phyloP scores from a whole-genome alignment of 139 green algal genomes.

The Microglena sp. region DNA sequence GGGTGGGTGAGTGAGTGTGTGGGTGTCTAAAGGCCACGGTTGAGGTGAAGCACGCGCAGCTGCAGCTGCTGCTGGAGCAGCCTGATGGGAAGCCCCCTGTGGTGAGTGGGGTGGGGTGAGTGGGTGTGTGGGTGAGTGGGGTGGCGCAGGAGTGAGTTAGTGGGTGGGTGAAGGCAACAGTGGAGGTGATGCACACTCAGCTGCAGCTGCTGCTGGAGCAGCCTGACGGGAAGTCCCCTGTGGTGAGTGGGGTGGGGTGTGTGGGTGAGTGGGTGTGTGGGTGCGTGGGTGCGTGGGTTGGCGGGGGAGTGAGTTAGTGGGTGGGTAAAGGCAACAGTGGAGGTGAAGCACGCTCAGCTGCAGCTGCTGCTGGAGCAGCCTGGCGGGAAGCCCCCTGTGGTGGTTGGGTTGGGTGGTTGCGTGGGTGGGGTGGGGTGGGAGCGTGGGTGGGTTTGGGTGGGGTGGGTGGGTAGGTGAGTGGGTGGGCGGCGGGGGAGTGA shows the following conservation, averaged over 20 bases:
- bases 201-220: conserved; percentile 42
- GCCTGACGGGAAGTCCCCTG: neutral
- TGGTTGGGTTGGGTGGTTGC: neutral
- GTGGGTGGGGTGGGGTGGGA: no score
- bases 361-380: conserved; percentile 9
- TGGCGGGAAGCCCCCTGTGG: neutral
- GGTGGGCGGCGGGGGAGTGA: no score
- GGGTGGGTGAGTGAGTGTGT: no score
- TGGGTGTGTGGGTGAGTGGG: no score
- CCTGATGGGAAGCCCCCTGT: neutral
- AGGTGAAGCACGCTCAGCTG: neutral
- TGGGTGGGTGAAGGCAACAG: conserved; percentile 22
- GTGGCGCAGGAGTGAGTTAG: no score
- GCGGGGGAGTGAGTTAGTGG: no score
- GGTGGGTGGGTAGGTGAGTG: no score
- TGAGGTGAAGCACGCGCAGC: conserved; percentile 40
- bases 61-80: conserved; percentile 40
- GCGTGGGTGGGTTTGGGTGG: no score
- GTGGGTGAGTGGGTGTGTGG: no score
- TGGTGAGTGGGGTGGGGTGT: neutral
- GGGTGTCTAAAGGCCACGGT: conserved; percentile 38
- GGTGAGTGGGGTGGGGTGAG: neutral
- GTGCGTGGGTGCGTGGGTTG: no score
- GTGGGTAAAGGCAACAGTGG: no score
- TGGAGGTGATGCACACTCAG: conserved; percentile 45